Conservation (phyloP, 2,329 filamentous ascomycete genomes). For the Phaeomoniella chlamydospora region DNA sequence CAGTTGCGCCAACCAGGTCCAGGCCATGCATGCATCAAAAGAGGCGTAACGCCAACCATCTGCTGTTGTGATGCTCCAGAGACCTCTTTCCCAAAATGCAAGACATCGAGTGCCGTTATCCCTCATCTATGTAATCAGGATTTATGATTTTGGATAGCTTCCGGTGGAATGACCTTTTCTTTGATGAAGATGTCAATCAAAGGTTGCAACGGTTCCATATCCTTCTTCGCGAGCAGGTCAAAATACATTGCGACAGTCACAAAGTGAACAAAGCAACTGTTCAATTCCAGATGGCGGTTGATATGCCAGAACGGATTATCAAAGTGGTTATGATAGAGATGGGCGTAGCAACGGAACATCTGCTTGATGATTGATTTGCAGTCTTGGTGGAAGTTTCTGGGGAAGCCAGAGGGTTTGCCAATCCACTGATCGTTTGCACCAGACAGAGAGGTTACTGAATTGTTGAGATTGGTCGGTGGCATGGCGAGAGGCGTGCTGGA, state of each 20-base stretch:
- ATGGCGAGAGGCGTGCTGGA: slow-evolving; percentile 26
- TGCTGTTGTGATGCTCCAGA: too few species aligned
- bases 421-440: slow-evolving; percentile 60
- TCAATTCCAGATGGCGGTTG: slow-evolving; percentile 56
- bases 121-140: not conserved
- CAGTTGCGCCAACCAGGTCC: not conserved
- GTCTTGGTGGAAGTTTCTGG: slow-evolving; percentile 73
- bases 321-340: slow-evolving; percentile 96
- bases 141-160: slow-evolving; percentile 21
- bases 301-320: slow-evolving; percentile 71
- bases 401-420: slow-evolving; percentile 86
- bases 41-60: not conserved
- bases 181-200: slow-evolving; percentile 83
- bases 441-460: slow-evolving; percentile 47
- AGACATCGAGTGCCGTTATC: too few species aligned
- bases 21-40: not conserved
- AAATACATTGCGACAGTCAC: slow-evolving; percentile 66
- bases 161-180: slow-evolving; percentile 72
- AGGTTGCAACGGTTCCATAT: slow-evolving; percentile 91
- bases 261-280: slow-evolving; percentile 80
- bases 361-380: slow-evolving; percentile 92
- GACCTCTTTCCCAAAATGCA: too few species aligned
- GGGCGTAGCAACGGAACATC: slow-evolving; percentile 97
- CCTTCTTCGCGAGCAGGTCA: slow-evolving; percentile 73
- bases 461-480: slow-evolving; percentile 29